Conservation (phyloP, 148 eudicot genomes). For the Rhododendron ferrugineum region DNA sequence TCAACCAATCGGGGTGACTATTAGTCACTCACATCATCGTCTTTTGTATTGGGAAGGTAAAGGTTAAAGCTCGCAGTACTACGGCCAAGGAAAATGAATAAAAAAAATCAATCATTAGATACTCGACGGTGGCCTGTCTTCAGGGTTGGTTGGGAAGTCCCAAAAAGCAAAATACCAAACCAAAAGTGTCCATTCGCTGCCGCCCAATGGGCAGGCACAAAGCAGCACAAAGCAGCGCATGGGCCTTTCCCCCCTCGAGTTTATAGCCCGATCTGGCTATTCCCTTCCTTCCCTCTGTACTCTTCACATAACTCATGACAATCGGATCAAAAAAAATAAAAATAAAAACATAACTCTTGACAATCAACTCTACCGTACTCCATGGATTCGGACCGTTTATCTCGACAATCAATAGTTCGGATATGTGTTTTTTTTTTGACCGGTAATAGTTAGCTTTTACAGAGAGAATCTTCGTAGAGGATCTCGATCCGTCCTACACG, state of each 20-base stretch:
- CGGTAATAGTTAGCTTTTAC: too few species aligned
- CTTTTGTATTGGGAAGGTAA: not conserved
- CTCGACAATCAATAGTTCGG: too few species aligned
- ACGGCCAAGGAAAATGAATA: not conserved
- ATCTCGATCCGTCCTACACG: too few species aligned
- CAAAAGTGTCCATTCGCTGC: slow-evolving; percentile 14
- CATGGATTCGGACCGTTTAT: too few species aligned
- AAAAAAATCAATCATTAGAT: slow-evolving; percentile 19
- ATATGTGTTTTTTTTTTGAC: too few species aligned
- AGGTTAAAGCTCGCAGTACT: not conserved
- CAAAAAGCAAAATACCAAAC: not conserved
- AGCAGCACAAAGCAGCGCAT: slow-evolving; percentile 21
- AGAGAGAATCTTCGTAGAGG: too few species aligned
- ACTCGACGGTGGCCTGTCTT: slow-evolving; percentile 15
- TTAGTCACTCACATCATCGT: not conserved
- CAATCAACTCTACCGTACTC: too few species aligned
- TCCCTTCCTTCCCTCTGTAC: too few species aligned
- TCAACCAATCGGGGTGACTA: too few species aligned
- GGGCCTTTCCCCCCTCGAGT: slow-evolving; percentile 14
- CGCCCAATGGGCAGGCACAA: slow-evolving; percentile 13
- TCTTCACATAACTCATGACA: too few species aligned
- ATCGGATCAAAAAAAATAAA: too few species aligned
- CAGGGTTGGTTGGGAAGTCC: not conserved
- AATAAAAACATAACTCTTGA: too few species aligned
- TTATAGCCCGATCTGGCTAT: not conserved